Evolutionary conservation across 2,329 filamentous ascomycete genomes (phyloP).

Genomic region (Fonsecaea multimorphosa): DNA sequence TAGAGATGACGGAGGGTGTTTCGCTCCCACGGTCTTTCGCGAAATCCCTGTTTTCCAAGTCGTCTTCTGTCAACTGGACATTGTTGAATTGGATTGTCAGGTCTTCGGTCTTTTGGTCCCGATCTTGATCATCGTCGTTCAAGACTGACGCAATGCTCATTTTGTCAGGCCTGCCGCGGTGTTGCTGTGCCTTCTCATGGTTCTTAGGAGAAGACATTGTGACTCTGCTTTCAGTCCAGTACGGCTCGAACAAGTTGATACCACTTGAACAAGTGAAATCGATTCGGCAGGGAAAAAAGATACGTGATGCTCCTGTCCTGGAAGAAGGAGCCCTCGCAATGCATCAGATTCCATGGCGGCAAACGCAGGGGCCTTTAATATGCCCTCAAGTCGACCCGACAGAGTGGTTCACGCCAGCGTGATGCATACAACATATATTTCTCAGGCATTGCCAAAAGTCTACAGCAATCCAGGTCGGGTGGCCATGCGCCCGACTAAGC

Average conservation of each 20-base stretch:
- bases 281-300: not conserved
- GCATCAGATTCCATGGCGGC: conserved; percentile 11
- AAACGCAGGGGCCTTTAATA: conserved; percentile 20
- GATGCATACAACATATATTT: conserved; percentile 1
- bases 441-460: not conserved
- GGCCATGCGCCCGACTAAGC: not conserved
- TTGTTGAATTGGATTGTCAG: not conserved
- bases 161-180: not conserved
- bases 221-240: not conserved
- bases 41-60: not conserved
- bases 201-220: not conserved
- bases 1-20: not conserved
- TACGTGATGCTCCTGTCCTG: not conserved
- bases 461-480: not conserved
- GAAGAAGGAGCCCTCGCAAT: not conserved
- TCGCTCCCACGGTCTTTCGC: conserved; percentile 4
- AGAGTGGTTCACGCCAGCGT: conserved; percentile 14
- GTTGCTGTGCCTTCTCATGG: not conserved
- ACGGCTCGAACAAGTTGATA: not conserved
- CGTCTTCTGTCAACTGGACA: not conserved
- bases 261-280: not conserved
- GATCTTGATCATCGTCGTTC: conserved; percentile 3
- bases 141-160: conserved; percentile 20
- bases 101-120: not conserved
- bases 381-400: conserved; percentile 19